Evolutionary conservation across 2,329 filamentous ascomycete genomes (phyloP).

Genomic region (Gaeumannomyces tritici): DNA sequence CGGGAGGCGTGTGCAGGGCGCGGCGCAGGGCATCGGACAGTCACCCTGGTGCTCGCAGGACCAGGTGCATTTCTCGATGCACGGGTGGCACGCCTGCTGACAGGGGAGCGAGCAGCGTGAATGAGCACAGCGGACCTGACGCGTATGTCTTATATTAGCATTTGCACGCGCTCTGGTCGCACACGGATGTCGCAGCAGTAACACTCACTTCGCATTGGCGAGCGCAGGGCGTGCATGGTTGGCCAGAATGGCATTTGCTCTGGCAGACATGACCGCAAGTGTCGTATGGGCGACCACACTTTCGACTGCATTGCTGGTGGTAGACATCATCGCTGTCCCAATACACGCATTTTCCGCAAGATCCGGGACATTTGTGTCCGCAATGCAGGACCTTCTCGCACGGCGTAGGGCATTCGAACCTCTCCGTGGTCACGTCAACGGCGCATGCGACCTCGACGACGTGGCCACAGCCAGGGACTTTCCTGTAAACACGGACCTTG

Average conservation of each 20-base stretch:
- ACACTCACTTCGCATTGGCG: too few species aligned
- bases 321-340: slow-evolving; percentile 25
- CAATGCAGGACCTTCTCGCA: slow-evolving; percentile 42
- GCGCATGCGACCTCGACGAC: slow-evolving; percentile 37
- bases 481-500: slow-evolving; percentile 29
- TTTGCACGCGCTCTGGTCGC: too few species aligned
- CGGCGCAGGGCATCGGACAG: slow-evolving; percentile 50
- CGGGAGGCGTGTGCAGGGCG: slow-evolving; percentile 57
- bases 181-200: too few species aligned
- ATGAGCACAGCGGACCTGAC: slow-evolving; percentile 37
- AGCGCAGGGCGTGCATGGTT: too few species aligned
- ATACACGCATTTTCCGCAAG: slow-evolving; percentile 42
- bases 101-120: slow-evolving; percentile 13
- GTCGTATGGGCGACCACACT: slow-evolving; percentile 38
- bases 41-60: slow-evolving; percentile 11
- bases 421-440: slow-evolving; percentile 26
- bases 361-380: slow-evolving; percentile 33
- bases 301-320: slow-evolving; percentile 27
- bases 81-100: slow-evolving; percentile 10
- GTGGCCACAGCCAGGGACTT: slow-evolving; percentile 47
- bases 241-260: slow-evolving; percentile 35
- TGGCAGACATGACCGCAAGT: slow-evolving; percentile 49
- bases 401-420: slow-evolving; percentile 34
- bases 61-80: slow-evolving; percentile 11
- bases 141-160: too few species aligned